Percentiles rank a stretch among this genome's conserved stretches.
phyloP scores from a whole-genome alignment of 768 basidiomycete genomes.

The Boletus subcaerulescens region DNA sequence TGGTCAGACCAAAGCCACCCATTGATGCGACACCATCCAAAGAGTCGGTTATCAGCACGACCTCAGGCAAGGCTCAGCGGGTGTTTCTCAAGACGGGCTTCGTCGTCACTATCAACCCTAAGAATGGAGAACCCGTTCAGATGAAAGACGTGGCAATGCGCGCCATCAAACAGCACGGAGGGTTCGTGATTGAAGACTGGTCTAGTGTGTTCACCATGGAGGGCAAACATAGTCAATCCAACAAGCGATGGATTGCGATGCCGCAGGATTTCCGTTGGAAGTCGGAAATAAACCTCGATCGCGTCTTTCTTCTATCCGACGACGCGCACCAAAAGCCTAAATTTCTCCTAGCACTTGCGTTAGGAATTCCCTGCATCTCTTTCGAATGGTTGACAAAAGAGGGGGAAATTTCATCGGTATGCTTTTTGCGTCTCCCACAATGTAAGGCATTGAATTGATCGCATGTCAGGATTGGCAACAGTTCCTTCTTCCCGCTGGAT shows the following conservation, averaged over 20 bases:
- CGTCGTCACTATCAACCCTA: slow-evolving; percentile 51
- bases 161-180: slow-evolving; percentile 50
- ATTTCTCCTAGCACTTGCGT: slow-evolving; percentile 75
- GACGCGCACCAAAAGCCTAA: slow-evolving; percentile 70
- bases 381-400: slow-evolving; percentile 43
- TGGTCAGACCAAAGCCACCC: slow-evolving; percentile 34
- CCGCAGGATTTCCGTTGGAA: slow-evolving; percentile 46
- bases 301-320: slow-evolving; percentile 68
- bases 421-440: background rate
- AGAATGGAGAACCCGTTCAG: slow-evolving; percentile 34
- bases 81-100: slow-evolving; percentile 52
- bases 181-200: slow-evolving; percentile 63
- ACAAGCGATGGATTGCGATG: slow-evolving; percentile 53
- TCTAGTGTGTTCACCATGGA: slow-evolving; percentile 52
- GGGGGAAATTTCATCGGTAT: slow-evolving; percentile 34
- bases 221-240: slow-evolving; percentile 41
- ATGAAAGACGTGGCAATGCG: slow-evolving; percentile 43
- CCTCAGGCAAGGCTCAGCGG: slow-evolving; percentile 35
- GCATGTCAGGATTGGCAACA: slow-evolving; percentile 53
- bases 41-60: slow-evolving; percentile 38
- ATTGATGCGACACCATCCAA: slow-evolving; percentile 49
- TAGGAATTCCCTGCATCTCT: slow-evolving; percentile 82
- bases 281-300: slow-evolving; percentile 36
- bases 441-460: slow-evolving; percentile 9
- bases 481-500: slow-evolving; percentile 56